Base-by-base conservation (phyloP, 345 rosid genomes). In the Balakata baccata region DNA sequence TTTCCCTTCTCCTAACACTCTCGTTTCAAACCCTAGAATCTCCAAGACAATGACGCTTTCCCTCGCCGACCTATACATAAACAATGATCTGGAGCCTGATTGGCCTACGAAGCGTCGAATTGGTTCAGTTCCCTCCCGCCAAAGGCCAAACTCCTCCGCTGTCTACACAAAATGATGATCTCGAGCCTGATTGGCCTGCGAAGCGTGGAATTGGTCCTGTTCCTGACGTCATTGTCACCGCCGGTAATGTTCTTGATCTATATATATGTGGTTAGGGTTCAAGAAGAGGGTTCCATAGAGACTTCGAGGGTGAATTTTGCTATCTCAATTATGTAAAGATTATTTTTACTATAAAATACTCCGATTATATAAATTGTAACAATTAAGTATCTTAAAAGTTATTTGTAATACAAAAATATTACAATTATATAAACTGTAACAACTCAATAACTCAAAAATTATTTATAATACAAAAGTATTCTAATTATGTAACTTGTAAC, bases 251-350 rank as follows among this genome's bases (percentile, higher is more conserved):
- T 71, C 92, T 95, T 13, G 98, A 95, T 84, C 69, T 95, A 12
- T 95, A 91, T 95, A 12, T 95, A 91, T 65, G 87, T 84, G 0
- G 90, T 95, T 75, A 86, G 99, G 87, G 90, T 86, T 66, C 97
- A 86, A 20, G 94, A 92, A 73, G 97, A 91, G 67, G 80, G 82
- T 51, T 43, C 65, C 64, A 73, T 79, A 73, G 90, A 86, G 74
- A 29, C 34, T 29, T n/a, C n/a, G n/a, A n/a, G n/a, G n/a, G n/a
- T n/a, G n/a, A n/a, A n/a, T n/a, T n/a, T n/a, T n/a, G n/a, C n/a
- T n/a, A n/a, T n/a, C n/a, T n/a, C n/a, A n/a, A n/a, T n/a, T n/a
- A n/a, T n/a, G n/a, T n/a, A n/a, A n/a, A n/a, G n/a, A n/a, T n/a
- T n/a, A n/a, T n/a, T n/a, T n/a, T n/a, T n/a, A n/a, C n/a, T n/a